Evolutionary conservation across 305 asterid species (phyloP).

Genomic region (Solanum hybrid): DNA sequence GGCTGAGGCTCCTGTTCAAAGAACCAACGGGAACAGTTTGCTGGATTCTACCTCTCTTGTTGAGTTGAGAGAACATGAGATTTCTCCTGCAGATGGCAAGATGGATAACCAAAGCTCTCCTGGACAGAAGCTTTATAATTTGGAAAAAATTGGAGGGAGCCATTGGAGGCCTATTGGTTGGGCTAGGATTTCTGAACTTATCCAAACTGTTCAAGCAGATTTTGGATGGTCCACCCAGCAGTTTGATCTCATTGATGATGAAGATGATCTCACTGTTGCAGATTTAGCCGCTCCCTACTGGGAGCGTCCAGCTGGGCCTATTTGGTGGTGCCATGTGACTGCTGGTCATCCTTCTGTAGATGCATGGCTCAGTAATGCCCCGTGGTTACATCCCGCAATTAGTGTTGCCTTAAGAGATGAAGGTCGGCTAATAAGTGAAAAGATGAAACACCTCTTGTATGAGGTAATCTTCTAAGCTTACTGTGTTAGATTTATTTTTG

Average conservation of each 20-base stretch:
- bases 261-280: conserved; percentile 75
- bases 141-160: conserved; percentile 39
- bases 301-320: conserved; percentile 84
- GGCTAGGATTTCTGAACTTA: conserved; percentile 69
- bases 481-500: not conserved
- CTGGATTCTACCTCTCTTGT: conserved; percentile 36
- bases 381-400: conserved; percentile 87
- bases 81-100: conserved; percentile 10
- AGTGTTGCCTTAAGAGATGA: conserved; percentile 80
- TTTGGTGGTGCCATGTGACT: conserved; percentile 92
- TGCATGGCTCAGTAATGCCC: conserved; percentile 68
- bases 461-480: conserved; percentile 40
- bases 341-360: conserved; percentile 75
- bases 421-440: conserved; percentile 73
- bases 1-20: conserved; percentile 19
- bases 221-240: conserved; percentile 53
- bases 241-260: conserved; percentile 42
- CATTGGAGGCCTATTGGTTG: conserved; percentile 88
- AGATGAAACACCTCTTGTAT: conserved; percentile 80
- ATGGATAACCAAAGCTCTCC: conserved; percentile 27
- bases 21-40: conserved; percentile 9
- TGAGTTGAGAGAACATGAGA: conserved; percentile 25
- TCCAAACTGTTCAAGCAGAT: conserved; percentile 51
- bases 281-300: conserved; percentile 86
- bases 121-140: conserved; percentile 8